These are phyloP conservation scores for Hamigera avellanea DNA, from an alignment of 495 filamentous ascomycete species.

Conservation along the genomic window DNA sequence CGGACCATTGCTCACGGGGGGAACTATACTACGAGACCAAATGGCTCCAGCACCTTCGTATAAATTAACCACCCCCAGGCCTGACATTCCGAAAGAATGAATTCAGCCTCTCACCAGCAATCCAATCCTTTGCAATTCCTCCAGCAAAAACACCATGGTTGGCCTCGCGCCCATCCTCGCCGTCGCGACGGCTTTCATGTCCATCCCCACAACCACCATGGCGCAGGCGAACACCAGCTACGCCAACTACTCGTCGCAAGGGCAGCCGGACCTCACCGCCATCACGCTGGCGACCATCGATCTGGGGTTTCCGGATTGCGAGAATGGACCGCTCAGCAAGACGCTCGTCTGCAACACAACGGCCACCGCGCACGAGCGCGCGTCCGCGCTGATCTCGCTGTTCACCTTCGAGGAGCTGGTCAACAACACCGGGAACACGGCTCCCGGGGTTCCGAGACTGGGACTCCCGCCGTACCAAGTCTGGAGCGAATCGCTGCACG, in stretches of 20 bases:
- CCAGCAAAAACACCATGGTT: slow-evolving; percentile 12
- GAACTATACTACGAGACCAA: no score
- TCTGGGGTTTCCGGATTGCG: slow-evolving; percentile 23
- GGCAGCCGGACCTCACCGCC: slow-evolving; percentile 18
- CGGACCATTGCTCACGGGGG: no score
- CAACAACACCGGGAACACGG: slow-evolving; percentile 43
- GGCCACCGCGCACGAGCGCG: slow-evolving; percentile 33
- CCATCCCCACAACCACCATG: slow-evolving; percentile 10
- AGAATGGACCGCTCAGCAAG: slow-evolving; percentile 18
- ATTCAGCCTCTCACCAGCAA: no score
- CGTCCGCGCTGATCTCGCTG: slow-evolving; percentile 28
- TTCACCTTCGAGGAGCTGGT: slow-evolving; percentile 43
- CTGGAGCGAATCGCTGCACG: slow-evolving; percentile 44
- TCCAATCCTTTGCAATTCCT: no score
- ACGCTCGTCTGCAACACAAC: slow-evolving; percentile 37
- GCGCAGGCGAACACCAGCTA: slow-evolving; percentile 20
- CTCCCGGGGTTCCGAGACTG: slow-evolving; percentile 43
- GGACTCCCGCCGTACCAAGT: slow-evolving; percentile 43
- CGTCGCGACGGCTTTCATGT: slow-evolving; percentile 17
- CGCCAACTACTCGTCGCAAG: slow-evolving; percentile 18
- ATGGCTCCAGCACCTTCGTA: no score
- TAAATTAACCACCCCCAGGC: no score
- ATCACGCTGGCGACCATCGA: slow-evolving; percentile 12
- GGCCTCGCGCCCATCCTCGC: slow-evolving; percentile 7
- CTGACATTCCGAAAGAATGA: no score